Percentiles rank a stretch among this genome's conserved stretches.
phyloP scores from a whole-genome alignment of 176 grass and related monocot genomes.

The Alopecurus myosuroides region DNA sequence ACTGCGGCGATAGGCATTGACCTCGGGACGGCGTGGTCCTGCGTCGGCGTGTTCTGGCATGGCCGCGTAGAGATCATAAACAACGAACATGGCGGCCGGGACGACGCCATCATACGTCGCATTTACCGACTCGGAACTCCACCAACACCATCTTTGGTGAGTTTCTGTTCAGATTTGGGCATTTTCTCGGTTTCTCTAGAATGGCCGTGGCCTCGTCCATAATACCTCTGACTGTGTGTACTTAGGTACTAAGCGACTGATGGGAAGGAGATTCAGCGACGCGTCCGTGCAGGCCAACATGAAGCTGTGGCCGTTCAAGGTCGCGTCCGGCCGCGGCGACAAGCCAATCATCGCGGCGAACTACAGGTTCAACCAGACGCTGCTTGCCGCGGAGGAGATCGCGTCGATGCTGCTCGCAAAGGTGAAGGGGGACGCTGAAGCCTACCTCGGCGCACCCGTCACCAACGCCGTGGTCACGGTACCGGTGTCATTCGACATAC shows the following conservation, averaged over 20 bases:
- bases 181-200: background rate
- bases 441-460: slow-evolving; percentile 9
- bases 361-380: slow-evolving; percentile 22
- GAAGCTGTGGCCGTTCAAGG: too few relatives aligned
- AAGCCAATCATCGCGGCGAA: background rate
- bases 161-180: background rate
- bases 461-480: too few relatives aligned
- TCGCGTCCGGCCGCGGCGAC: background rate
- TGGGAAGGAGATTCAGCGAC: slow-evolving; percentile 12
- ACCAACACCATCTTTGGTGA: slow-evolving; percentile 3
- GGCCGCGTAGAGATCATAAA: background rate
- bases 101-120: background rate
- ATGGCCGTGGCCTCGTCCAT: too few relatives aligned
- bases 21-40: background rate
- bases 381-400: slow-evolving; percentile 18
- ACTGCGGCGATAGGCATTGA: background rate
- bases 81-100: background rate
- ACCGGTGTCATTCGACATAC: too few relatives aligned
- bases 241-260: slow-evolving; percentile 26
- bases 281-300: slow-evolving; percentile 2
- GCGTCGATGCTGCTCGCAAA: slow-evolving; percentile 21
- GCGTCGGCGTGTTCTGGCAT: background rate
- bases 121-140: background rate
- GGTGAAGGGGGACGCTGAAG: background rate
- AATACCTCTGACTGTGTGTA: background rate